phyloP scores from a whole-genome alignment of 1,139 yeast genomes.

The Yamadazyma atlantica region DNA sequence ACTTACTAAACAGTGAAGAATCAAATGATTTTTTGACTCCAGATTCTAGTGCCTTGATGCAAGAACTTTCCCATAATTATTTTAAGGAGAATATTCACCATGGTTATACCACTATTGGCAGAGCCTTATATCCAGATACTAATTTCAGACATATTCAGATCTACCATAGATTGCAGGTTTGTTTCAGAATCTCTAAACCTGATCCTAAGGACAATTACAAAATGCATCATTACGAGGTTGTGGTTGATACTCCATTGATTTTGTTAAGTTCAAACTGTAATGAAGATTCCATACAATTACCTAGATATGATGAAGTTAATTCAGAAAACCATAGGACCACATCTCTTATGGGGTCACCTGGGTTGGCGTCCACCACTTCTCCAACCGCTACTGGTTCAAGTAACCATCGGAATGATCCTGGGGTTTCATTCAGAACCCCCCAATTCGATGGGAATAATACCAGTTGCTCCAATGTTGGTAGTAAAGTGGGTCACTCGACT shows the following conservation, averaged over 20 bases:
- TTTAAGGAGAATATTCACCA: conserved; percentile 33
- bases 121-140: conserved; percentile 64
- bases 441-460: conserved; percentile 25
- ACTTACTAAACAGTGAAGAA: conserved; percentile 19
- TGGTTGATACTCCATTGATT: conserved; percentile 81
- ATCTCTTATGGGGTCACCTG: conserved; percentile 2
- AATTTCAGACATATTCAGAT: conserved; percentile 69
- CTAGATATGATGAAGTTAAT: conserved; percentile 49
- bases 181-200: conserved; percentile 72
- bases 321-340: neutral
- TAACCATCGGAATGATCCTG: neutral
- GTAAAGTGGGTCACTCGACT: conserved; percentile 10
- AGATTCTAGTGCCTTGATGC: conserved; percentile 28
- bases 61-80: conserved; percentile 22
- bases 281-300: conserved; percentile 67
- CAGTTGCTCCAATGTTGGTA: conserved; percentile 17
- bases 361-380: conserved; percentile 3
- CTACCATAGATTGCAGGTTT: conserved; percentile 74
- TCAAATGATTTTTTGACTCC: conserved; percentile 27
- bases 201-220: conserved; percentile 55
- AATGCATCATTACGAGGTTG: conserved; percentile 84
- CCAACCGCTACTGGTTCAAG: conserved; percentile 2
- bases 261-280: conserved; percentile 72
- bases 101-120: conserved; percentile 36
- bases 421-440: conserved; percentile 35